These are phyloP conservation scores for Cytospora mali DNA, from an alignment of 2,329 filamentous ascomycete genomes.

Conservation along the genomic window DNA sequence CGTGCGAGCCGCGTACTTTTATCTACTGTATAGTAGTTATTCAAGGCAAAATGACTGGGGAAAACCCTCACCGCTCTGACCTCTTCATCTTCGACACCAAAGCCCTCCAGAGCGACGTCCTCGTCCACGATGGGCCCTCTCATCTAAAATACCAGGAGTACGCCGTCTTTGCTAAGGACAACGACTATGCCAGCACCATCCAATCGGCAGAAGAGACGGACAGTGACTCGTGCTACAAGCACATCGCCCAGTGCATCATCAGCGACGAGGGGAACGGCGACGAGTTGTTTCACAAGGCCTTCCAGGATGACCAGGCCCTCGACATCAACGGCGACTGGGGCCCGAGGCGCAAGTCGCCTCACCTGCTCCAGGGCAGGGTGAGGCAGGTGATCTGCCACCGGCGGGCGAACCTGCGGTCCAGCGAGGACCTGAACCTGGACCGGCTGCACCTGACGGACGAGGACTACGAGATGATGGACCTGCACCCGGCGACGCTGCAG, in stretches of 20 bases:
- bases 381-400: constrained; percentile 44
- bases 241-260: constrained; percentile 40
- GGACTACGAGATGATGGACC: constrained; percentile 40
- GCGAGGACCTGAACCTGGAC: constrained; percentile 37
- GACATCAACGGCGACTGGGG: constrained; percentile 34
- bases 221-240: constrained; percentile 27
- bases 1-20: neutral
- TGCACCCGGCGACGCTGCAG: constrained; percentile 45
- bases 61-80: constrained; percentile 34
- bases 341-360: constrained; percentile 7
- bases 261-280: constrained; percentile 39
- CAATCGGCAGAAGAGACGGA: constrained; percentile 27
- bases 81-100: constrained; percentile 43
- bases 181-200: constrained; percentile 30
- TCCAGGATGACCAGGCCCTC: constrained; percentile 37
- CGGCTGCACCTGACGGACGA: constrained; percentile 41
- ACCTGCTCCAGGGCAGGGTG: constrained; percentile 39
- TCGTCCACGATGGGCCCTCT: constrained; percentile 38
- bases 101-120: constrained; percentile 38
- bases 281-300: constrained; percentile 38
- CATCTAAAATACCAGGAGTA: constrained; percentile 44
- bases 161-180: constrained; percentile 37
- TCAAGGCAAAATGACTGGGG: constrained; percentile 9
- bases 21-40: neutral
- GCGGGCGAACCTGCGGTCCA: constrained; percentile 33